These are phyloP conservation scores for Exophiala sideris DNA, from an alignment of 2,329 filamentous ascomycete species.

Conservation along the genomic window DNA sequence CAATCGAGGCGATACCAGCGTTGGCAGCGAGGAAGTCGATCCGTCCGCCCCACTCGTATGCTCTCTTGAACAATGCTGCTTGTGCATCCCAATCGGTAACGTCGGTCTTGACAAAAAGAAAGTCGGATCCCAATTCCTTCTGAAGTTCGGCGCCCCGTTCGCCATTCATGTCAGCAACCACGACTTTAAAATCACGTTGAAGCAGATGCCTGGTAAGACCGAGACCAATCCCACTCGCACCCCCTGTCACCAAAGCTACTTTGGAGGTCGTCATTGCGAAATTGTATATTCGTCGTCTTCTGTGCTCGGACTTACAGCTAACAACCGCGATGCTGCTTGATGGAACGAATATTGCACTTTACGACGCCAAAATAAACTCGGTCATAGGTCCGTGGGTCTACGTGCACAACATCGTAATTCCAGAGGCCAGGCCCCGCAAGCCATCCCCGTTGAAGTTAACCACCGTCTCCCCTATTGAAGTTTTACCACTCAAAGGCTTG, in stretches of 20 bases:
- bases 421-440: no score
- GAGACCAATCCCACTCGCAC: slow-evolving; percentile 38
- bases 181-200: slow-evolving; percentile 40
- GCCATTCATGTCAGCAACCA: slow-evolving; percentile 32
- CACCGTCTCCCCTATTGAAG: no score
- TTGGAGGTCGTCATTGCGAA: background rate
- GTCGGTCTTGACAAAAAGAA: slow-evolving; percentile 40
- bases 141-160: background rate
- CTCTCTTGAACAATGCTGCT: slow-evolving; percentile 40
- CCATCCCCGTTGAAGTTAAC: no score
- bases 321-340: no score
- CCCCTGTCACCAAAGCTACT: slow-evolving; percentile 22
- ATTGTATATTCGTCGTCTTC: no score
- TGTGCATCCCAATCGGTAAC: slow-evolving; percentile 45
- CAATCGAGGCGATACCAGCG: slow-evolving; percentile 34
- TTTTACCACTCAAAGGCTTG: no score
- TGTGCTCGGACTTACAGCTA: no score
- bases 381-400: no score
- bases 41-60: slow-evolving; percentile 38
- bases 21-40: slow-evolving; percentile 50
- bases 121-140: background rate
- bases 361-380: no score
- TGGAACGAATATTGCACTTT: no score
- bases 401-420: no score
- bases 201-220: slow-evolving; percentile 36